phyloP scores from a whole-genome alignment of 495 filamentous ascomycete genomes.

The Aspergillus baeticus region DNA sequence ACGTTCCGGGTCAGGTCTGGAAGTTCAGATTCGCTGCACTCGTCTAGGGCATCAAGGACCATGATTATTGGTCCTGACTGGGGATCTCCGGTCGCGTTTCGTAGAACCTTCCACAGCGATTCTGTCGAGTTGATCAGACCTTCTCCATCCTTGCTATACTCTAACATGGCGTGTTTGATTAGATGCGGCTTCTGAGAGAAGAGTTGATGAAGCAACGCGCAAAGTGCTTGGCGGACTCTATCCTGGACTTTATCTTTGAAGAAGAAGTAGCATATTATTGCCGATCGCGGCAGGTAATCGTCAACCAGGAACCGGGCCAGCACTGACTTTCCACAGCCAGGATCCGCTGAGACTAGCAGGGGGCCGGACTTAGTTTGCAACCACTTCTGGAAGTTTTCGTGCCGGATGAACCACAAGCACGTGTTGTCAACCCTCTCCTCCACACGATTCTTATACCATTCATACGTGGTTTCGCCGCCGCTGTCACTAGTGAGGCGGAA shows the following conservation, averaged over 20 bases:
- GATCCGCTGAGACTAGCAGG: slow-evolving; percentile 40
- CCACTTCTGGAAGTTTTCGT: slow-evolving; percentile 25
- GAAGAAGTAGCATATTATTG: too few relatives aligned
- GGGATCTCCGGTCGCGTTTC: too few relatives aligned
- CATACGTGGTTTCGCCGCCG: too few relatives aligned
- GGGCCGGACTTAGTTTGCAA: slow-evolving; percentile 13
- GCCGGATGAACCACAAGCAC: slow-evolving; percentile 33
- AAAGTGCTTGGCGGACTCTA: slow-evolving; percentile 26
- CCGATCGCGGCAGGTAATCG: slow-evolving; percentile 14
- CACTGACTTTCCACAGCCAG: slow-evolving; percentile 44
- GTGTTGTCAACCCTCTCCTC: slow-evolving; percentile 28
- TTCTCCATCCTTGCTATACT: too few relatives aligned
- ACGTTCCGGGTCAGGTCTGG: too few relatives aligned
- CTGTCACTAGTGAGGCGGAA: too few relatives aligned
- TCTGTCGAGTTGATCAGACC: too few relatives aligned
- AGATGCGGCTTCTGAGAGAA: slow-evolving; percentile 21
- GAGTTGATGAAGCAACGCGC: slow-evolving; percentile 31
- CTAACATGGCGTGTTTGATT: neutral
- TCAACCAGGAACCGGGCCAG: slow-evolving; percentile 35
- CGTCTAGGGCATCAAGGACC: too few relatives aligned
- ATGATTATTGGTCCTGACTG: too few relatives aligned
- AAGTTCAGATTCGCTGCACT: too few relatives aligned
- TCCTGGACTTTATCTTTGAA: slow-evolving; percentile 23
- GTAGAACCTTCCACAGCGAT: too few relatives aligned
- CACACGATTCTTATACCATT: neutral